Evolutionary conservation across 768 basidiomycete genomes (phyloP), one percentile per base, ranked within the genome.

Genomic region (Amanita pallidorosea): DNA sequence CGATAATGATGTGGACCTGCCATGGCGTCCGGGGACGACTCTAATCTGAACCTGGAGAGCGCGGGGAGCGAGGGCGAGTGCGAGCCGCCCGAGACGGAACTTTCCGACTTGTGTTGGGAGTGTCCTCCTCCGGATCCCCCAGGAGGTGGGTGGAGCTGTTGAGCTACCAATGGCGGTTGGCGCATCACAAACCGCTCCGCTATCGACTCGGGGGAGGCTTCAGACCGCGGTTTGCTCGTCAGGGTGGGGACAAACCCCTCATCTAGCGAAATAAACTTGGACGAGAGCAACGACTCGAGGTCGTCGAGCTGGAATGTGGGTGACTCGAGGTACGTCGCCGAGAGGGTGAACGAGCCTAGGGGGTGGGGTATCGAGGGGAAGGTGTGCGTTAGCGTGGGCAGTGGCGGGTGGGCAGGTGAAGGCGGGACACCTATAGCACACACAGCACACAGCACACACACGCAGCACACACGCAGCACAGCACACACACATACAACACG

Each of bases 271-370:
- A 85, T 70, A 59, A 91, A 86, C 12, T 79, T 71, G 3, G 81
- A 83, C 2, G 85, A 88, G 4, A 90, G 69, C 1, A 88, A 66
- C 1, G 83, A 82, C 64, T 91, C 88, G 29, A 83, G 72, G 56
- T 87, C 83, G 63, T 88, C 85, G 27, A 89, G 67, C 54, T 79
- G 74, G 69, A 90, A 90, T 58, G 75, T 69, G 4, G 87, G 85
- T 1, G 74, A 67, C 11, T 75, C 69, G 43, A 89, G 77, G 64
- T 86, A 89, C 23, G 76, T 80, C 33, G 74, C 65, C 7, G 79
- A 70, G 47, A 91, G 72, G 1, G 71, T 68, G 49, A 90, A 74
- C 0, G 75, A 70, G 44, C 88, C 88, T 54, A 68, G 57, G 5
- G 85, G 85, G 54, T 88, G 84, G 11, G 80, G 75, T 15, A 91